A percentile compares a stretch with the other conserved stretches of the same genome.
These are phyloP conservation scores for Alternaria infectoria DNA, from an alignment of 2,329 filamentous ascomycete genomes.

Conservation along the genomic window DNA sequence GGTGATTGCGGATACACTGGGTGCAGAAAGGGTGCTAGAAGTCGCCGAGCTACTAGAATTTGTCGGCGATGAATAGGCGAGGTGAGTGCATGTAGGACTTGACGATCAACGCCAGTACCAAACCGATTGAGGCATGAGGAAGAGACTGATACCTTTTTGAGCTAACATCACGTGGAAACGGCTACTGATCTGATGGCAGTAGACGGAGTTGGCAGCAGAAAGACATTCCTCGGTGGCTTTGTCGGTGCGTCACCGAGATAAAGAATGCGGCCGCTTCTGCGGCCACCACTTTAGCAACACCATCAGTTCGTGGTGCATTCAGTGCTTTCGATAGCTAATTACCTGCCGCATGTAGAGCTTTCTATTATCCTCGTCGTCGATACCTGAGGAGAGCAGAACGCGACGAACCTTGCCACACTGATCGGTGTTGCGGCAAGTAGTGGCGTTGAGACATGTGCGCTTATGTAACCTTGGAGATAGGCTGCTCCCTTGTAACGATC, in stretches of 20 bases:
- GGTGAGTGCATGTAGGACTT: background rate
- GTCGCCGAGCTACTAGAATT: background rate
- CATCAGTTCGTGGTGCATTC: background rate
- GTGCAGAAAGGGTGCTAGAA: background rate
- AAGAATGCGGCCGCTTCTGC: background rate
- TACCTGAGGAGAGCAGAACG: background rate
- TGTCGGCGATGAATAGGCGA: background rate
- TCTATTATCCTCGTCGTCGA: background rate
- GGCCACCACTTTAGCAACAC: background rate
- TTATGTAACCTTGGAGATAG: background rate
- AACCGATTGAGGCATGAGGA: background rate
- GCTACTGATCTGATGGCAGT: background rate
- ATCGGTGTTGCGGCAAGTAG: background rate
- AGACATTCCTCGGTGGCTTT: background rate
- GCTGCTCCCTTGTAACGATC: background rate
- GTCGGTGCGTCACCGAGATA: background rate
- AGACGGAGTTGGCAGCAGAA: background rate
- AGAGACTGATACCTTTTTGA: background rate
- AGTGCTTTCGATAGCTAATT: background rate
- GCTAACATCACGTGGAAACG: background rate
- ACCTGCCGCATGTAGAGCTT: background rate
- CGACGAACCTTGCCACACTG: background rate
- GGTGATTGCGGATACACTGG: background rate
- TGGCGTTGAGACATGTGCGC: background rate
- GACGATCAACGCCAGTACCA: background rate